These are phyloP conservation scores for Monsonia emarginata DNA, from an alignment of 441 rosid genomes.

Conservation along the genomic window DNA sequence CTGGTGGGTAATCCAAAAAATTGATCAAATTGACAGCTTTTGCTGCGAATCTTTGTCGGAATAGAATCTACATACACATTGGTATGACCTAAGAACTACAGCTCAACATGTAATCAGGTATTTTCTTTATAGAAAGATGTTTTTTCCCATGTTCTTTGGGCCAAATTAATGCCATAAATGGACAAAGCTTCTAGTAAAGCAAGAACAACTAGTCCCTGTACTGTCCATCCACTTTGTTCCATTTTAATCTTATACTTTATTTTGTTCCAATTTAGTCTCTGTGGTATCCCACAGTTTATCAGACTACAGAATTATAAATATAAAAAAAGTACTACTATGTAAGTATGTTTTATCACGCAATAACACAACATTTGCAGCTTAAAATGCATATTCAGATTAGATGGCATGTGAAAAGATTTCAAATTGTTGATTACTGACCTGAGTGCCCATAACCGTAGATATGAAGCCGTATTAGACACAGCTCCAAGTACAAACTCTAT, in stretches of 20 bases:
- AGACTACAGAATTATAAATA: neutral
- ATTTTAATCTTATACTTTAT: neutral
- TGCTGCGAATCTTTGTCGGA: neutral
- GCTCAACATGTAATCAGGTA: neutral
- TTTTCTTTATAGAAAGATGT: neutral
- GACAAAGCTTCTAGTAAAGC: neutral
- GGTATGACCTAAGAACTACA: neutral
- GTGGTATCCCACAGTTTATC: neutral
- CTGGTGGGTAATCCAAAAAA: neutral
- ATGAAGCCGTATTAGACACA: conserved; percentile 95
- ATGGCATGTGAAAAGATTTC: neutral
- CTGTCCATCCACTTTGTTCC: neutral
- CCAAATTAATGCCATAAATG: neutral
- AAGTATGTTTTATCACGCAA: neutral
- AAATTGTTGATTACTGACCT: conserved; percentile 37
- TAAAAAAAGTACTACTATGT: neutral
- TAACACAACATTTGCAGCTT: neutral
- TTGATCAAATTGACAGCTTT: neutral
- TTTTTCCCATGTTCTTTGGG: neutral
- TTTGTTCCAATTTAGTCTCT: neutral
- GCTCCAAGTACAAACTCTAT: conserved; percentile 94
- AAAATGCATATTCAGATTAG: neutral
- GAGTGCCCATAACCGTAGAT: conserved; percentile 93
- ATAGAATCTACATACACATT: neutral
- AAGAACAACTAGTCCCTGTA: neutral